phyloP scores from a whole-genome alignment of 805 yeast genomes.

The Ogataea saltuana region DNA sequence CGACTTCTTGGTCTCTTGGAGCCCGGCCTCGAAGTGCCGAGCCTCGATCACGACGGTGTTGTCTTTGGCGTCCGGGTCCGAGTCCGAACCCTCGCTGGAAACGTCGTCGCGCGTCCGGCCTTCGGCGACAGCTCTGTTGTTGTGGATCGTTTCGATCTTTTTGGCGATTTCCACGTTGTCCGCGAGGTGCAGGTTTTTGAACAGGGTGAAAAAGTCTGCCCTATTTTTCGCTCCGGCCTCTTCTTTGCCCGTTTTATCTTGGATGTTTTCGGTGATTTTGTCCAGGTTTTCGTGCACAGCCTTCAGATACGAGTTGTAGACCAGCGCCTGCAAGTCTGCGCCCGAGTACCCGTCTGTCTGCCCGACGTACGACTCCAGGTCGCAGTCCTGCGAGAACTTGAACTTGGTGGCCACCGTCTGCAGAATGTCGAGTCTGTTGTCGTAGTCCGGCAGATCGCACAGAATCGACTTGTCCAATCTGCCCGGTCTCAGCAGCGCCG shows the following conservation, averaged over 20 bases:
- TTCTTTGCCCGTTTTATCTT: constrained; percentile 22
- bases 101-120: too few species aligned
- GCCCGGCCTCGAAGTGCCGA: constrained; percentile 59
- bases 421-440: constrained; percentile 75
- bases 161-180: constrained; percentile 21
- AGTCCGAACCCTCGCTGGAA: too few species aligned
- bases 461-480: constrained; percentile 89
- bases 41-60: constrained; percentile 47
- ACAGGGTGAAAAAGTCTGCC: constrained; percentile 28
- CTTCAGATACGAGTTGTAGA: constrained; percentile 86
- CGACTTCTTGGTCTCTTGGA: constrained; percentile 83
- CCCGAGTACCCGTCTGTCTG: constrained; percentile 81
- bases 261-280: constrained; percentile 42
- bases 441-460: constrained; percentile 78
- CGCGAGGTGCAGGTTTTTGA: constrained; percentile 7
- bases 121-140: too few species aligned
- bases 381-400: constrained; percentile 53
- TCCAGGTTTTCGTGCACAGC: constrained; percentile 76
- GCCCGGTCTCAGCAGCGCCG: constrained; percentile 94
- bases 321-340: constrained; percentile 91
- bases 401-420: constrained; percentile 60
- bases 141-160: constrained; percentile 23
- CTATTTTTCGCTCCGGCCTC: constrained; percentile 3
- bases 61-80: constrained; percentile 9
- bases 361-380: constrained; percentile 54